These are phyloP conservation scores for Pyrenula massariospora DNA, from an alignment of 495 filamentous ascomycete genomes.

Conservation along the genomic window DNA sequence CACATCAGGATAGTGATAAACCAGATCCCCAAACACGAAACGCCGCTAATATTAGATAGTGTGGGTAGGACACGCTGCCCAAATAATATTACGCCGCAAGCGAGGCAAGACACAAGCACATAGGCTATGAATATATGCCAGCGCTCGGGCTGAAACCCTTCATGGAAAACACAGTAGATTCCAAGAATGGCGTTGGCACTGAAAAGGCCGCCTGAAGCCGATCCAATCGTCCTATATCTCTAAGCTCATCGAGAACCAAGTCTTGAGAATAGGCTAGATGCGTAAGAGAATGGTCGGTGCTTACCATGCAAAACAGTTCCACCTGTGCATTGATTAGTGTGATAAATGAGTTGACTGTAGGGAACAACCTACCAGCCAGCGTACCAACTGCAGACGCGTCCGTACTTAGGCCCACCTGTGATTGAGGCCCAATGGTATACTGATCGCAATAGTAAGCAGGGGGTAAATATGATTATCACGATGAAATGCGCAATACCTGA, in stretches of 20 bases:
- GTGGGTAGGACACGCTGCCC: constrained; percentile 51
- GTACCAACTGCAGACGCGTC: constrained; percentile 61
- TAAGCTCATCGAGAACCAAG: not conserved
- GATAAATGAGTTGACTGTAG: constrained; percentile 52
- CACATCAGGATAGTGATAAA: constrained; percentile 58
- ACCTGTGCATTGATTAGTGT: not conserved
- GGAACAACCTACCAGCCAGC: constrained; percentile 72
- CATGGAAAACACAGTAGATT: not conserved
- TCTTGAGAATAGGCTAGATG: not conserved
- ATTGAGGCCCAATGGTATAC: constrained; percentile 24
- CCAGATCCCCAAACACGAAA: constrained; percentile 50
- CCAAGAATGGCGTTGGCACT: constrained; percentile 21
- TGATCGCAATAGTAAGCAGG: not conserved
- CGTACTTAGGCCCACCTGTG: constrained; percentile 61
- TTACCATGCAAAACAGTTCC: not conserved
- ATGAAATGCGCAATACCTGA: not conserved
- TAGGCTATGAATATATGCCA: constrained; percentile 72
- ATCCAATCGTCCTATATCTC: not conserved
- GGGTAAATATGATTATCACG: not conserved
- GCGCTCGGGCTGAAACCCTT: not conserved
- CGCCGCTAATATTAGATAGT: constrained; percentile 51
- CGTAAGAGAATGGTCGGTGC: not conserved
- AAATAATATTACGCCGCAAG: constrained; percentile 50
- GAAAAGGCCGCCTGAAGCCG: constrained; percentile 54
- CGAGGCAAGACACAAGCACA: constrained; percentile 51